Evolutionary conservation across 192 early-diverging fungal species (phyloP).

Genomic region (Neocallimastix lanati): DNA sequence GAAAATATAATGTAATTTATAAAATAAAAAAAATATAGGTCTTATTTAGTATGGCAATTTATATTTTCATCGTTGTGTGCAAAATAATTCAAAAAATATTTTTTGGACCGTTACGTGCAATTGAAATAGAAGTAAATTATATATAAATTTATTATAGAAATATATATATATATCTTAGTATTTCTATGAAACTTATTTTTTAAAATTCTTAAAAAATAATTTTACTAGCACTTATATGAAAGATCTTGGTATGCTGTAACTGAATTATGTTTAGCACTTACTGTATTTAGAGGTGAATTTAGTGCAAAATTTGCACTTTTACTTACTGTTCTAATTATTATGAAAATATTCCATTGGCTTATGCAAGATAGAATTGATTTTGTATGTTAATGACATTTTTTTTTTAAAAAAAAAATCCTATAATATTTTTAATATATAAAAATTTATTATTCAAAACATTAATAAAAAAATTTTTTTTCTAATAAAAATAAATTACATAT

Average conservation of each 20-base stretch:
- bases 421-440: too few relatives aligned
- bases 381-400: too few relatives aligned
- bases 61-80: conserved; percentile 61
- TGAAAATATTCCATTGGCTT: conserved; percentile 96
- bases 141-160: too few relatives aligned
- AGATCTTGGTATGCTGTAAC: conserved; percentile 93
- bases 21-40: too few relatives aligned
- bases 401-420: too few relatives aligned
- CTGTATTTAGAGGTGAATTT: conserved; percentile 89
- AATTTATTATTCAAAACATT: too few relatives aligned
- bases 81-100: conserved; percentile 59
- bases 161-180: too few relatives aligned
- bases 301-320: conserved; percentile 64
- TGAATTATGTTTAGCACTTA: conserved; percentile 89
- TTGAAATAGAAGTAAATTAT: conserved; percentile 88
- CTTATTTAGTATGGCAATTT: conserved; percentile 60
- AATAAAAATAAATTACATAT: too few relatives aligned
- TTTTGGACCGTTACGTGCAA: conserved; percentile 76
- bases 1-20: not conserved
- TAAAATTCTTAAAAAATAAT: too few relatives aligned
- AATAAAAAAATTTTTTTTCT: too few relatives aligned
- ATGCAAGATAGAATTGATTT: conserved; percentile 79
- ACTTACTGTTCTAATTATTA: conserved; percentile 72
- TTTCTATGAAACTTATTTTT: not conserved
- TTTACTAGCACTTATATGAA: conserved; percentile 91